A percentile compares a stretch with the other conserved stretches of the same genome.
Evolutionary conservation across 2,329 filamentous ascomycete genomes (phyloP).

Genomic region (Aspergillus amoenus): DNA sequence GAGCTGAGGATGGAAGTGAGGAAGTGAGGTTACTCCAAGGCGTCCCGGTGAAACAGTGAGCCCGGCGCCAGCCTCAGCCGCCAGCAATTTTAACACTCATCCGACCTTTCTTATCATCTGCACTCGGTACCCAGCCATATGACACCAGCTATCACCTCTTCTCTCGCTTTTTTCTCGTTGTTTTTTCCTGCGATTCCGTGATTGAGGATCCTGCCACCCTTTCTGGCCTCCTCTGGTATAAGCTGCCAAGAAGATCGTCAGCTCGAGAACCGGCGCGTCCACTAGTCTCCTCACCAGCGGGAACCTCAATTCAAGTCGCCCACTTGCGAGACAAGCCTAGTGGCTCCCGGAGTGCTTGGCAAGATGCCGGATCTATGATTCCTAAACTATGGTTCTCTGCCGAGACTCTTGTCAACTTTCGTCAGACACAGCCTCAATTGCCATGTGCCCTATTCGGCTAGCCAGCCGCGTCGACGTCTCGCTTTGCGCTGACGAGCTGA

Average conservation of each 20-base stretch:
- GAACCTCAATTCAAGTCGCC: constrained; percentile 7
- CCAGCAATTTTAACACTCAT: neutral
- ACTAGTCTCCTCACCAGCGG: constrained; percentile 5
- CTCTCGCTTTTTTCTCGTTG: neutral
- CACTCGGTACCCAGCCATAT: neutral
- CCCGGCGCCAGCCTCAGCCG: neutral
- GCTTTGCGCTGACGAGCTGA: constrained; percentile 8
- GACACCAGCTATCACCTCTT: neutral
- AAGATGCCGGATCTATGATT: constrained; percentile 13
- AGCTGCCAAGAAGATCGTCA: constrained; percentile 21
- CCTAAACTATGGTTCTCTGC: constrained; percentile 11
- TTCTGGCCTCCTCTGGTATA: neutral
- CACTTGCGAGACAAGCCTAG: constrained; percentile 3
- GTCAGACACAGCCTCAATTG: constrained; percentile 18
- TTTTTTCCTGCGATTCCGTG: neutral
- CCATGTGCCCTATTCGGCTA: constrained; percentile 8
- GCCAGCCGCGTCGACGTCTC: neutral
- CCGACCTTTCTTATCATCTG: neutral
- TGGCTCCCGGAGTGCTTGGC: constrained; percentile 14
- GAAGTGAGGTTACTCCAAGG: constrained; percentile 1
- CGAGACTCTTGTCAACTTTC: constrained; percentile 14
- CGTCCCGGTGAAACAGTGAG: neutral
- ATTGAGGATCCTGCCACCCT: constrained; percentile 2
- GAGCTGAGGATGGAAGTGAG: neutral
- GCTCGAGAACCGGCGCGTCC: constrained; percentile 10